These are phyloP conservation scores for Pichia cactophila DNA, from an alignment of 1,139 yeast genomes.

Conservation along the genomic window DNA sequence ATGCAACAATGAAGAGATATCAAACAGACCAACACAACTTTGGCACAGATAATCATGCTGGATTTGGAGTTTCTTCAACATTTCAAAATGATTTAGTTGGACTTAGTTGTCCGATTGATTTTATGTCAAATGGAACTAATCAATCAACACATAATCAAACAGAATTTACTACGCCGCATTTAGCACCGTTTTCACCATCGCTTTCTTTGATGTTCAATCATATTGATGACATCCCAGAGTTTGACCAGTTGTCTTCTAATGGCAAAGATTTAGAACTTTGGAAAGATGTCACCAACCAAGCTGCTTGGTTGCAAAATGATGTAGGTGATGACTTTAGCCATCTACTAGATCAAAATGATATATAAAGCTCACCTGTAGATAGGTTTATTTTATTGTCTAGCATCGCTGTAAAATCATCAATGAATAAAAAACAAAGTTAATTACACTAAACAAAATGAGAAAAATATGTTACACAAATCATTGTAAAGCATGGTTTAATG, in stretches of 20 bases:
- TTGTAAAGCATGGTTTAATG: constrained; percentile 2
- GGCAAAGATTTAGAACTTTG: constrained; percentile 55
- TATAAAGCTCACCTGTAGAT: not conserved
- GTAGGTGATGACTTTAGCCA: constrained; percentile 12
- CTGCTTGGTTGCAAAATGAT: constrained; percentile 49
- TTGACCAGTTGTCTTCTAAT: constrained; percentile 22
- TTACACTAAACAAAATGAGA: constrained; percentile 10
- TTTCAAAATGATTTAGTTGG: constrained; percentile 1
- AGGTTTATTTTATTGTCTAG: not conserved
- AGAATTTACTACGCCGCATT: not conserved
- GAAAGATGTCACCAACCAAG: constrained; percentile 68
- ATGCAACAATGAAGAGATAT: not conserved
- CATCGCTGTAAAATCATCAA: not conserved
- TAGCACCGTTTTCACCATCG: constrained; percentile 19
- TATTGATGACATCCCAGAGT: constrained; percentile 24
- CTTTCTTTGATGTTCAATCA: constrained; percentile 21
- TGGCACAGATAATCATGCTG: not conserved
- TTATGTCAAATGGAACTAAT: not conserved
- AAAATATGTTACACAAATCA: not conserved
- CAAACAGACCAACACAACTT: not conserved
- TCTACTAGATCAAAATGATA: not conserved
- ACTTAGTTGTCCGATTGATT: not conserved
- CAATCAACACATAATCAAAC: not conserved
- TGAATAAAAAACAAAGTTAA: constrained; percentile 7
- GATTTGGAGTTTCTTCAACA: not conserved